Conservation (phyloP, 2,329 filamentous ascomycete species). For the Talaromyces sp. region DNA sequence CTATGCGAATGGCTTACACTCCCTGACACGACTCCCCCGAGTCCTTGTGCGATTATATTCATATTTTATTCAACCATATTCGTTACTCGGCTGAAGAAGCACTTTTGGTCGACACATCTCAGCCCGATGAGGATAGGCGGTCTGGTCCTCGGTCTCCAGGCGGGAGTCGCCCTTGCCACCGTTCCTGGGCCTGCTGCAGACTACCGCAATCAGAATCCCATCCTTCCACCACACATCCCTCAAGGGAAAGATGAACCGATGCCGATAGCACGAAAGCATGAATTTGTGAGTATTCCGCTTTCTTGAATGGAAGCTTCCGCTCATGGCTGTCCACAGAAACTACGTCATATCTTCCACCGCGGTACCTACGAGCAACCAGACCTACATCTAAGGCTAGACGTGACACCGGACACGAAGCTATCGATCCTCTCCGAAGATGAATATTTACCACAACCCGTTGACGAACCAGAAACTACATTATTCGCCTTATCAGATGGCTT, state of each 20-base stretch:
- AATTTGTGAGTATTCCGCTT: conserved; percentile 36
- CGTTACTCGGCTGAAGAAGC: neutral
- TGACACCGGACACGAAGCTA: conserved; percentile 61
- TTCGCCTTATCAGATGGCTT: conserved; percentile 60
- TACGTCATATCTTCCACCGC: conserved; percentile 91
- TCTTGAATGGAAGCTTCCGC: neutral
- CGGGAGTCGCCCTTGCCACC: conserved; percentile 18
- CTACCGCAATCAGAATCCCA: conserved; percentile 27
- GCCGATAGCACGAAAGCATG: conserved; percentile 27
- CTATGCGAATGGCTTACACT: neutral
- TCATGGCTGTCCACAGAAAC: conserved; percentile 33
- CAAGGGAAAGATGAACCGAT: conserved; percentile 23
- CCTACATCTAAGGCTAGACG: conserved; percentile 74
- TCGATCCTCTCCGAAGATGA: conserved; percentile 42
- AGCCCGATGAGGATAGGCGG: conserved; percentile 10
- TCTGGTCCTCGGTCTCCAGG: conserved; percentile 13
- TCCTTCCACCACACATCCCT: conserved; percentile 37
- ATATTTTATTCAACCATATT: neutral
- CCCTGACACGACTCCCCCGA: conserved; percentile 16
- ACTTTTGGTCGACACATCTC: neutral
- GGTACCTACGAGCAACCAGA: conserved; percentile 75
- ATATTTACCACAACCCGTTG: conserved; percentile 41
- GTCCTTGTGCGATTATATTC: conserved; percentile 1
- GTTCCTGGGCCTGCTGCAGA: conserved; percentile 6
- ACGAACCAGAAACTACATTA: conserved; percentile 54